Base-by-base conservation (phyloP, 1,139 yeast species). In the Candida sp. region DNA sequence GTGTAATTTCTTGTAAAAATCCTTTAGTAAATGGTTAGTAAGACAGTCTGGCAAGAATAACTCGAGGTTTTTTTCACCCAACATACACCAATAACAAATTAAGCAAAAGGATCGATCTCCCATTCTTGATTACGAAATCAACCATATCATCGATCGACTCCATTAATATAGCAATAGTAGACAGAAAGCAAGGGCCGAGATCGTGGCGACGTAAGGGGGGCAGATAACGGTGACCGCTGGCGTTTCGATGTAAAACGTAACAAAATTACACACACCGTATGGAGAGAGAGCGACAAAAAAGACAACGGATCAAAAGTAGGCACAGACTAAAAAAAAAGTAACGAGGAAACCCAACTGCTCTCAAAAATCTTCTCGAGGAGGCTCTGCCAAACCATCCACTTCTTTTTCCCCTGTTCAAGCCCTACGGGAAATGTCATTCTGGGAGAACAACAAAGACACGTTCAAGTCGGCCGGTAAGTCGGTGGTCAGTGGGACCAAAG, bases 401-500 rank as follows among this genome's bases (percentile, higher is more conserved):
- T 28, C 9, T 28, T 28, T 28, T 28, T 28, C 17, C 17, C 17
- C 17, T 17, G 17, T 2, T 17, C 17, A 17, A 17, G 1, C 17
- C 17, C 17, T 17, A 17, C 17, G 17, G 1, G 17, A 17, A 17
- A 17, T 17, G 40, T 43, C 46, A 26, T 43, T 43, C n/a, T 48
- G 40, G 27, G 43, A 31, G 23, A 43, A 43, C 30, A 43, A 43
- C 23, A 43, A 43, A 55, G 85, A 67, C 47, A 58, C 77, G 0
- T 70, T 82, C 62, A 80, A 78, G 51, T 59, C 77, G 1, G 85
- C 78, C 0, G 80, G 84, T 2, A 58, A 67, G 7, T 73, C 83
- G 12, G 75, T 81, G 40, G 85, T 84, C 5, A 67, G 62, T 45
- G 86, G 84, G 3, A 69, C 81, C 6, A 77, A 70, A 38, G 76